Evolutionary conservation across 345 rosid species (phyloP).

Genomic region (Citrus hindsii): DNA sequence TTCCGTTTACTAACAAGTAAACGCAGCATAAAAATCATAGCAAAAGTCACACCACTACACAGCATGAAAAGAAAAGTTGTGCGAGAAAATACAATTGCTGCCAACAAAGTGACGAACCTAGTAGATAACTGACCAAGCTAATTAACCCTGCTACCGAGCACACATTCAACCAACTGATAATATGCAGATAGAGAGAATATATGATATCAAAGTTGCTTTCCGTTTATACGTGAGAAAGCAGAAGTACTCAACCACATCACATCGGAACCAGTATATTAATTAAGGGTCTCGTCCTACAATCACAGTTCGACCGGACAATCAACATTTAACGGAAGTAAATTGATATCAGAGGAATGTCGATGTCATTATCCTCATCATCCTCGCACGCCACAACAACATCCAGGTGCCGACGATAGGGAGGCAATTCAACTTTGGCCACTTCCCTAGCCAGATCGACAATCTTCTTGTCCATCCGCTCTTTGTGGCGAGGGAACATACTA

Average conservation of each 20-base stretch:
- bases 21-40: no score
- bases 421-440: constrained; percentile 78
- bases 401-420: constrained; percentile 62
- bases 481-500: constrained; percentile 84
- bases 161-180: background rate
- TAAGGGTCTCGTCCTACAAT: background rate
- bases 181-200: background rate
- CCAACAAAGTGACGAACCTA: background rate
- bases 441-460: constrained; percentile 81
- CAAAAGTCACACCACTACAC: no score
- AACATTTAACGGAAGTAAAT: constrained; percentile 52
- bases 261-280: background rate
- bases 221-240: background rate
- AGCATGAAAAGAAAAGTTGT: no score
- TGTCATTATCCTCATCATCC: constrained; percentile 75
- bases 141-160: background rate
- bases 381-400: constrained; percentile 96
- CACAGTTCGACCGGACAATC: background rate
- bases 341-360: constrained; percentile 86
- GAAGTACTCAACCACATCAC: background rate
- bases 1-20: no score
- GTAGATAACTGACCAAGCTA: background rate
- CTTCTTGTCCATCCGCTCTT: constrained; percentile 75
- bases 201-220: background rate
- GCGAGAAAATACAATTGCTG: no score